These are phyloP conservation scores for Umbelopsis sp. DNA, from an alignment of 192 early-diverging fungal genomes.

Conservation along the genomic window DNA sequence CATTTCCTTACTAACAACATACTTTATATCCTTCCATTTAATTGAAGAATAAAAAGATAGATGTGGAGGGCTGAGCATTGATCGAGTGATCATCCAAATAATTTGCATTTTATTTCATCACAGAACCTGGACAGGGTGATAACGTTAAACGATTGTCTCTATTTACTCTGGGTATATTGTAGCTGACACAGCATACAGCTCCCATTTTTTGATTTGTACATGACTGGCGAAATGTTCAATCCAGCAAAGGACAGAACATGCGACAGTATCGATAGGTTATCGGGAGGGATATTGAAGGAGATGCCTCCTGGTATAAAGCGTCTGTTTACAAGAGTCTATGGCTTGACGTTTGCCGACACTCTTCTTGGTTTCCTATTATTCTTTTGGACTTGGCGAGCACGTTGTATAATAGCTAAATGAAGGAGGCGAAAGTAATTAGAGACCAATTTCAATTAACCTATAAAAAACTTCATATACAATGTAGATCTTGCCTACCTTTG, in stretches of 20 bases:
- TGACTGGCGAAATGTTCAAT: too few relatives aligned
- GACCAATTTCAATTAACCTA: not conserved
- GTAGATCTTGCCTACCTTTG: slow-evolving; percentile 19
- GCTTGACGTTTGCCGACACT: not conserved
- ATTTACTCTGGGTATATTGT: not conserved
- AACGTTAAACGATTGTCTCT: not conserved
- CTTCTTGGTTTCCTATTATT: slow-evolving; percentile 1
- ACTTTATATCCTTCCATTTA: too few relatives aligned
- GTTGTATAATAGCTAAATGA: slow-evolving; percentile 10
- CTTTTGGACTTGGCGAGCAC: slow-evolving; percentile 18
- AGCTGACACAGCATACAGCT: too few relatives aligned
- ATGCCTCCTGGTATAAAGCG: too few relatives aligned
- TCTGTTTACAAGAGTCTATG: slow-evolving; percentile 1
- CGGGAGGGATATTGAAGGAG: too few relatives aligned
- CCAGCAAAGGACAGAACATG: too few relatives aligned
- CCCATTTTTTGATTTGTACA: too few relatives aligned
- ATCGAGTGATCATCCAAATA: not conserved
- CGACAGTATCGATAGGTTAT: too few relatives aligned
- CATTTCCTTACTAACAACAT: not conserved
- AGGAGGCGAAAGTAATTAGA: too few relatives aligned
- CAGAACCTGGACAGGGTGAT: not conserved
- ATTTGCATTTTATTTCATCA: not conserved
- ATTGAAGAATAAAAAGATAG: not conserved
- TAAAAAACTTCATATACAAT: not conserved
- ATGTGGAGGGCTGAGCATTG: not conserved